Percentiles rank a stretch among this genome's conserved stretches.
These are phyloP conservation scores for Umbelopsis sp. DNA, from an alignment of 192 early-diverging fungal species.

Conservation along the genomic window DNA sequence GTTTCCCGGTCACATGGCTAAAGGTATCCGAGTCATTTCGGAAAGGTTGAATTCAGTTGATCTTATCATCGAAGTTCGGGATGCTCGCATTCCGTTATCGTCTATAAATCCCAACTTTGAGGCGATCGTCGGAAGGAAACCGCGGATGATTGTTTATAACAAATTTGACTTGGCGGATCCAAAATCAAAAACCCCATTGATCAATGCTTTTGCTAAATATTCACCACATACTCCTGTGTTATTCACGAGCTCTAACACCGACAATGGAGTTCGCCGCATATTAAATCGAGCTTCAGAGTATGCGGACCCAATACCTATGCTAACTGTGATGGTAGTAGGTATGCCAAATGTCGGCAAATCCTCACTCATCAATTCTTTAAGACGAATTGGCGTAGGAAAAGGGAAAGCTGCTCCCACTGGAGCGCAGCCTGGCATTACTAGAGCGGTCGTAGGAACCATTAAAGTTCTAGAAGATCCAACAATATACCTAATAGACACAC, in stretches of 20 bases:
- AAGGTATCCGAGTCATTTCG: constrained; percentile 75
- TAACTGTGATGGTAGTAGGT: constrained; percentile 84
- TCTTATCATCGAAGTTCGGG: constrained; percentile 91
- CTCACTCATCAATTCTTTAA: constrained; percentile 86
- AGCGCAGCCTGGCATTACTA: constrained; percentile 85
- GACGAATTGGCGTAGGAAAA: constrained; percentile 74
- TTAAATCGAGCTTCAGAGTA: constrained; percentile 66
- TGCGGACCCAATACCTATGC: constrained; percentile 40
- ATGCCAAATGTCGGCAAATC: constrained; percentile 98
- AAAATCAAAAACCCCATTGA: constrained; percentile 41
- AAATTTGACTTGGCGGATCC: constrained; percentile 87
- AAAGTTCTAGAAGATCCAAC: constrained; percentile 88
- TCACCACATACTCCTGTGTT: constrained; percentile 53
- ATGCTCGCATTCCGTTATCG: constrained; percentile 92
- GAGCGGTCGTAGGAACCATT: constrained; percentile 65
- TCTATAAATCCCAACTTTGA: constrained; percentile 86
- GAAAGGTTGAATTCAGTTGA: constrained; percentile 74
- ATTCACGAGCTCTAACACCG: constrained; percentile 66
- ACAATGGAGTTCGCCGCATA: constrained; percentile 67
- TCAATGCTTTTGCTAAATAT: constrained; percentile 33
- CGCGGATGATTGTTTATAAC: constrained; percentile 89
- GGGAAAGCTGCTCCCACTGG: constrained; percentile 87
- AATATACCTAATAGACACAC: constrained; percentile 93
- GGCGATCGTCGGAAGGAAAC: constrained; percentile 62
- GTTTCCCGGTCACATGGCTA: constrained; percentile 90